Base-by-base conservation (phyloP, 2,329 filamentous ascomycete genomes). In the Stemphylium vesicarium region DNA sequence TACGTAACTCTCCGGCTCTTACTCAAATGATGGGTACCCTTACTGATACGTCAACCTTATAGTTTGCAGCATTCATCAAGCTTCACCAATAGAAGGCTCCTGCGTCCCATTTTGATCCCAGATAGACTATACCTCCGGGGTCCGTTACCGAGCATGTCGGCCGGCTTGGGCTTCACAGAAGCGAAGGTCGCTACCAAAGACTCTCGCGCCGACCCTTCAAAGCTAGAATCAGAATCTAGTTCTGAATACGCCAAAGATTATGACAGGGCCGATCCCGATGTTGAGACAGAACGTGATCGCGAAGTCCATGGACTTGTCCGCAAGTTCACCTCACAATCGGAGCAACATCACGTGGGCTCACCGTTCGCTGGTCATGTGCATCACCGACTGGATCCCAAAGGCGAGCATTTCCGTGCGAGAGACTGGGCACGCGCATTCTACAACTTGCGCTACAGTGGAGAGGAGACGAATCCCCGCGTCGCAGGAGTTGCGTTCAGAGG, bases 401-500 rank as follows among this genome's bases (percentile, higher is more conserved):
- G 74, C 26, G 59, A 71, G 4, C 73, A 77, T 40, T 81, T 81
- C 69, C 72, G 66, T 40, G 74, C 78, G 4, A 66, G 75, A 41
- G 64, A 71, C 49, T 81, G 79, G 79, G 77, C 78, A 2, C 78
- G 76, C 56, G 73, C 77, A 4, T 77, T 81, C 57, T 75, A 81
- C 55, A 74, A 80, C 54, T 50, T 80, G 39, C 70, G 74, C 18
- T 75, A 76, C 16, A 69, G 65, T 38, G 74, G 78, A 32, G 64
- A 66, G 22, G 82, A 87, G 48, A 81, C 83, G 0, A 75, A 86
- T 40, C 72, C 77, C 52, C 81, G 78, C 57, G 78, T 78, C 4
- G 83, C 86, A 0, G 87, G 88, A 6, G 79, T 91, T 4, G 82
- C 83, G 1, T 90, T 86, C 74, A 83, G 83, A 56, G 80, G 88